Evolutionary conservation across 805 yeast species (phyloP), one percentile per base, ranked within the genome.

Genomic region (Cyberlindnera misumaiensis): DNA sequence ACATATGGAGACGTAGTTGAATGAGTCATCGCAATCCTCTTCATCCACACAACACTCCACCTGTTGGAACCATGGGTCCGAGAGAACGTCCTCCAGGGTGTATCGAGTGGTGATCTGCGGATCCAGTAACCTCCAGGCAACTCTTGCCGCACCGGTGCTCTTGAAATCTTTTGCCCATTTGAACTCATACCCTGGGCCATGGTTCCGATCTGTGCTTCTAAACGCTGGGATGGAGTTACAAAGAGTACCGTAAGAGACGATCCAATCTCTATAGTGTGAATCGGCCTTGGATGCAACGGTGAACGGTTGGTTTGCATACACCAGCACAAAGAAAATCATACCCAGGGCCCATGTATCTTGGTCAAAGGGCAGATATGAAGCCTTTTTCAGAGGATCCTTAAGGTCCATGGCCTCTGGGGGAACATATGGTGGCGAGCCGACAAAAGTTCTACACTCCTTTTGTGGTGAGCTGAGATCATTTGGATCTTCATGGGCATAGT

Each of bases 371-470:
- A 81, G 75, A 59, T 77, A 79, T 5, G 71, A 60, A 22, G 55
- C 52, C 36, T 56, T 52, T 38, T 58, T 51, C 8, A 52, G 39
- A 38, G 54, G 59, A 28, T 63, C 71, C 42, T 65, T 68, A 45
- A 73, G 63, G 20, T 62, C 55, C 73, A 77, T 71, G 12, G 82
- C 84, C 58, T 83, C 93, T 2, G 94, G 93, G 4, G 90, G 77
- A 11, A 81, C 75, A 57, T 81, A 83, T 1, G 93, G 93, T 4
- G 93, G 86, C 1, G 89, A 81, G 2, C 94, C 93, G 31, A 82
- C 81, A 55, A 72, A 71, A 2, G 75, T 63, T 30, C 70, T 63
- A 28, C 63, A 60, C 24, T 47, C 31, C 33, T 56, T 62, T 8
- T 62, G 35, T 5, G 48, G 70, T 17, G 75, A 66, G 0, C 56